Evolutionary conservation across 2,329 filamentous ascomycete genomes (phyloP).

Genomic region (Ophiostoma triangulosporum): DNA sequence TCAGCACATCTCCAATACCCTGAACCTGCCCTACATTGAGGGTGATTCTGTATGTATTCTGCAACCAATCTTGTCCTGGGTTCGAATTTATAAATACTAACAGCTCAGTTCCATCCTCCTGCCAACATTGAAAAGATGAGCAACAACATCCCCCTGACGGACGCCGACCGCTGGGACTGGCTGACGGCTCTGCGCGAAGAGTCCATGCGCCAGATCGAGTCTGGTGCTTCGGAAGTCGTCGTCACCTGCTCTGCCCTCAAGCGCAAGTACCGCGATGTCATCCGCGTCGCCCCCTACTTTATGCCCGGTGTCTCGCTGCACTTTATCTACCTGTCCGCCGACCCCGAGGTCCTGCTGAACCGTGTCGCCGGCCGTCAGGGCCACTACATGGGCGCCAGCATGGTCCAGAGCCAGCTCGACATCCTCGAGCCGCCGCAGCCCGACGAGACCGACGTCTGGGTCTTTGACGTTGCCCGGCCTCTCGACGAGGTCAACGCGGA

Average conservation of each 20-base stretch:
- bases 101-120: constrained; percentile 52
- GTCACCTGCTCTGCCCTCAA: constrained; percentile 94
- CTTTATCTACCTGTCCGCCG: constrained; percentile 80
- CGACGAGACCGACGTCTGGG: constrained; percentile 60
- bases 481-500: constrained; percentile 46
- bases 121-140: constrained; percentile 88
- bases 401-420: constrained; percentile 88
- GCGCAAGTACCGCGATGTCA: constrained; percentile 90
- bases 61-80: too few species aligned
- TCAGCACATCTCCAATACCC: constrained; percentile 44
- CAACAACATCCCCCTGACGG: constrained; percentile 68
- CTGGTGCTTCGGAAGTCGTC: constrained; percentile 61
- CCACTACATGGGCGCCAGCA: constrained; percentile 91
- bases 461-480: constrained; percentile 51
- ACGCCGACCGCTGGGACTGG: constrained; percentile 97
- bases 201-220: constrained; percentile 40
- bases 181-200: constrained; percentile 64
- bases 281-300: constrained; percentile 67
- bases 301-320: constrained; percentile 63
- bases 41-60: constrained; percentile 52
- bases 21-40: constrained; percentile 59
- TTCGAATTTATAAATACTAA: too few species aligned
- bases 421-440: constrained; percentile 68
- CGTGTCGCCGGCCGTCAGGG: constrained; percentile 62
- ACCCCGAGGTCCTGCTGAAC: constrained; percentile 59